Evolutionary conservation across 495 filamentous ascomycete genomes (phyloP).

Genomic region (Hyaloscypha variabilis): DNA sequence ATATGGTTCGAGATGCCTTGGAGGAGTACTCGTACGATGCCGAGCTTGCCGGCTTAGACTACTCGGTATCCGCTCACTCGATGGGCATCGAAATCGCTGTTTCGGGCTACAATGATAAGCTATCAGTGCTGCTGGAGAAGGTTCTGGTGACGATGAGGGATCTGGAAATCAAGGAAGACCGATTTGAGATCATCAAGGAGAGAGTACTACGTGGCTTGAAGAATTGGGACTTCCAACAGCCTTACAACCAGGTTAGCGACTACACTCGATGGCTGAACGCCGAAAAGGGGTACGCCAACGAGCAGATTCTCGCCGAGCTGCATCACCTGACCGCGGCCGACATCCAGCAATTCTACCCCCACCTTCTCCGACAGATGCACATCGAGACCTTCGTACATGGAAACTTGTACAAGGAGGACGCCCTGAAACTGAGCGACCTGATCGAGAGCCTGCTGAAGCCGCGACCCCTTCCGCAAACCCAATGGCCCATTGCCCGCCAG

Average conservation of each 20-base stretch:
- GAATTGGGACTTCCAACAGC: slow-evolving; percentile 85
- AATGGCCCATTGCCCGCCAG: slow-evolving; percentile 79
- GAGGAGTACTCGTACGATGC: slow-evolving; percentile 97
- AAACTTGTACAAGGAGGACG: slow-evolving; percentile 96
- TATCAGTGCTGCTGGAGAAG: slow-evolving; percentile 88
- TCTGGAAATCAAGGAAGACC: slow-evolving; percentile 76
- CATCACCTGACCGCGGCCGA: slow-evolving; percentile 72
- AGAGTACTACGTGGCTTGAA: slow-evolving; percentile 71
- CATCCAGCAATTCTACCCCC: slow-evolving; percentile 75
- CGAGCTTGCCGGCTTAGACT: slow-evolving; percentile 88
- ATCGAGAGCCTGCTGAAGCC: slow-evolving; percentile 81
- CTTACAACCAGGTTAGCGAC: slow-evolving; percentile 88
- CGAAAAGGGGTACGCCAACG: slow-evolving; percentile 78
- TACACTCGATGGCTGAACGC: slow-evolving; percentile 77
- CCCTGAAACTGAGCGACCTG: slow-evolving; percentile 80
- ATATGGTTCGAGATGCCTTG: slow-evolving; percentile 85
- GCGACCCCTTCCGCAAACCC: slow-evolving; percentile 69
- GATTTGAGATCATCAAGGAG: slow-evolving; percentile 93
- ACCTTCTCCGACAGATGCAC: slow-evolving; percentile 80
- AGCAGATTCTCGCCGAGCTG: slow-evolving; percentile 79
- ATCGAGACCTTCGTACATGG: slow-evolving; percentile 89
- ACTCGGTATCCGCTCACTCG: slow-evolving; percentile 69
- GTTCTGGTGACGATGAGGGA: slow-evolving; percentile 86
- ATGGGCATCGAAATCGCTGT: slow-evolving; percentile 80
- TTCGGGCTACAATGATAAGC: slow-evolving; percentile 94